phyloP scores from a whole-genome alignment of 2,329 filamentous ascomycete species.

The Arachnomyces sp. region DNA sequence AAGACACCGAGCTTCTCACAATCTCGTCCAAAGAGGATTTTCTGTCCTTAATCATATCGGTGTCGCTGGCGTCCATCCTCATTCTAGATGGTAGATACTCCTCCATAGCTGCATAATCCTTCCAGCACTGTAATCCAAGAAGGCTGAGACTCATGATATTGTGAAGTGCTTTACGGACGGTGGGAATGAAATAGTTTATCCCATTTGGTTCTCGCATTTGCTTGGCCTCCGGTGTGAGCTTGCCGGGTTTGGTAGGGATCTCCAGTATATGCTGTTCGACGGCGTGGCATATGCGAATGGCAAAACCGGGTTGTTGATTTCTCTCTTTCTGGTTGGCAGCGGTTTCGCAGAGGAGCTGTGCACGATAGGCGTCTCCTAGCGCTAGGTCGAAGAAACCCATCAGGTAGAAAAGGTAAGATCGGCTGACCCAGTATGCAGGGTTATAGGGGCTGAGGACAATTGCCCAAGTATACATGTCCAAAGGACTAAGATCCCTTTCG shows the following conservation, averaged over 20 bases:
- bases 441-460: conserved; percentile 29
- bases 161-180: conserved; percentile 20
- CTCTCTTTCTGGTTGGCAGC: conserved; percentile 15
- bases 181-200: conserved; percentile 22
- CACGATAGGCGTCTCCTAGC: conserved; percentile 30
- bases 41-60: conserved; percentile 15
- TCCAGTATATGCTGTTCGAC: conserved; percentile 25
- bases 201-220: conserved; percentile 19
- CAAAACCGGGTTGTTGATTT: conserved; percentile 20
- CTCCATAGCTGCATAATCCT: conserved; percentile 20
- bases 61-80: conserved; percentile 16
- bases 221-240: conserved; percentile 11
- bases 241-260: conserved; percentile 6
- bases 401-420: conserved; percentile 28
- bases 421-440: conserved; percentile 29
- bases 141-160: conserved; percentile 26
- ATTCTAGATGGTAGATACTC: conserved; percentile 12
- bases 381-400: conserved; percentile 27
- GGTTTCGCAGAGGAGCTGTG: conserved; percentile 25
- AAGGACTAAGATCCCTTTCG: conserved; percentile 13
- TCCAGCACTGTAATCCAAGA: conserved; percentile 22
- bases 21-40: conserved; percentile 7
- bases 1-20: not conserved
- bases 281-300: conserved; percentile 23
- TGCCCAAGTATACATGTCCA: conserved; percentile 31